These are phyloP conservation scores for Astragalus membranaceus DNA, from an alignment of 306 rosid genomes.

Conservation along the genomic window DNA sequence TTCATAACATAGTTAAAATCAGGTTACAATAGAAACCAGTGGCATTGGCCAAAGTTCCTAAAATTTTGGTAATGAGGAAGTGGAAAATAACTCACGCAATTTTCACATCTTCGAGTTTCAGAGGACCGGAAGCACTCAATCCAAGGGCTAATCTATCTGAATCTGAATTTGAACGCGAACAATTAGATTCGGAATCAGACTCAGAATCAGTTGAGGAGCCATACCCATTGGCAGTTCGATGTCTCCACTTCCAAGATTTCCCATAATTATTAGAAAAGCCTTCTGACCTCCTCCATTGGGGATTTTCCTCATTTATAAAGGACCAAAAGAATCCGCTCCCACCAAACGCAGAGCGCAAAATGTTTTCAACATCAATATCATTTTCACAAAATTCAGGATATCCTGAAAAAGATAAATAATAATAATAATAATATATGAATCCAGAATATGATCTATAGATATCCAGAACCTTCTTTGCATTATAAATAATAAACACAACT, in stretches of 20 bases:
- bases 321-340: conserved; percentile 54
- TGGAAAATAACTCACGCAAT: conserved; percentile 57
- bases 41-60: neutral
- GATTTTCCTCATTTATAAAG: conserved; percentile 58
- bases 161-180: conserved; percentile 27
- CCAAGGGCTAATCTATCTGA: conserved; percentile 76
- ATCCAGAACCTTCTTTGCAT: neutral
- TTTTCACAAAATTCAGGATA: conserved; percentile 54
- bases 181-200: neutral
- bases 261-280: conserved; percentile 27
- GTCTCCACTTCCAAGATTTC: conserved; percentile 52
- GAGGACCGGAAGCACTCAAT: conserved; percentile 62
- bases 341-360: conserved; percentile 58
- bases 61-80: neutral
- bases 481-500: neutral
- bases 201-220: conserved; percentile 35
- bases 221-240: conserved; percentile 31
- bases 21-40: neutral
- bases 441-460: conserved; percentile 2
- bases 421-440: neutral
- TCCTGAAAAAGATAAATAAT: conserved; percentile 37
- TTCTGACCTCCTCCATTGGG: conserved; percentile 57
- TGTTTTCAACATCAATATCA: conserved; percentile 51
- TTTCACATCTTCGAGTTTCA: conserved; percentile 71
- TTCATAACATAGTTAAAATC: neutral